These are phyloP conservation scores for Saccharomycopsis malanga DNA, from an alignment of 805 yeast species.

Conservation along the genomic window DNA sequence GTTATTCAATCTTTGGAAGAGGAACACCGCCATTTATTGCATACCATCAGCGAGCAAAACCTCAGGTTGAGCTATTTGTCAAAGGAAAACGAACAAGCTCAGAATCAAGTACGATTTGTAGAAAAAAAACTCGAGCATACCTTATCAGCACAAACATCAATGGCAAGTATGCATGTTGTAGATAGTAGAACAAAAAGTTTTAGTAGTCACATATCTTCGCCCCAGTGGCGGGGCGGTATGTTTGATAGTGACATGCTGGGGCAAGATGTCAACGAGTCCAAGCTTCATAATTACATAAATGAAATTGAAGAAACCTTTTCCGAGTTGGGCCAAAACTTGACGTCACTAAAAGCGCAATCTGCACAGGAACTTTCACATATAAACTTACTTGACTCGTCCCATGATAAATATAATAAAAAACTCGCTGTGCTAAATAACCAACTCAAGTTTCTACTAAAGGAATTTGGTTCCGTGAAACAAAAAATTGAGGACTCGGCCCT, in stretches of 20 bases:
- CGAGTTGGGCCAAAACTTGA: not conserved
- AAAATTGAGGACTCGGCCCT: not conserved
- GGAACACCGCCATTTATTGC: slow-evolving; percentile 2
- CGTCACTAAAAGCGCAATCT: slow-evolving; percentile 8
- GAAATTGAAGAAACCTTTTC: not conserved
- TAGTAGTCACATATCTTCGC: not conserved
- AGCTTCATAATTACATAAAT: not conserved
- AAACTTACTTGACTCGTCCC: not conserved
- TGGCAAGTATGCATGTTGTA: not conserved
- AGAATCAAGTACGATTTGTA: slow-evolving; percentile 1
- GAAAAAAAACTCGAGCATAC: slow-evolving; percentile 7
- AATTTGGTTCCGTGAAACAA: slow-evolving; percentile 4
- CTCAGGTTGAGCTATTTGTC: not conserved
- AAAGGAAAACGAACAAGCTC: slow-evolving; percentile 1
- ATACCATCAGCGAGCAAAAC: slow-evolving; percentile 4
- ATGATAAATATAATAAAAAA: not conserved
- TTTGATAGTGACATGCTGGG: not conserved
- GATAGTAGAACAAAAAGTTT: too few relatives aligned
- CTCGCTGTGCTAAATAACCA: slow-evolving; percentile 3
- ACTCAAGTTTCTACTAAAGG: slow-evolving; percentile 1
- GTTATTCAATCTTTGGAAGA: slow-evolving; percentile 7
- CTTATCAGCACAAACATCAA: not conserved
- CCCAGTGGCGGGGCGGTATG: not conserved
- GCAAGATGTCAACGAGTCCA: not conserved
- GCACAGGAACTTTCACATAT: slow-evolving; percentile 5